These are phyloP conservation scores for Herpotrichia juniperi DNA, from an alignment of 2,329 filamentous ascomycete species.

Conservation along the genomic window DNA sequence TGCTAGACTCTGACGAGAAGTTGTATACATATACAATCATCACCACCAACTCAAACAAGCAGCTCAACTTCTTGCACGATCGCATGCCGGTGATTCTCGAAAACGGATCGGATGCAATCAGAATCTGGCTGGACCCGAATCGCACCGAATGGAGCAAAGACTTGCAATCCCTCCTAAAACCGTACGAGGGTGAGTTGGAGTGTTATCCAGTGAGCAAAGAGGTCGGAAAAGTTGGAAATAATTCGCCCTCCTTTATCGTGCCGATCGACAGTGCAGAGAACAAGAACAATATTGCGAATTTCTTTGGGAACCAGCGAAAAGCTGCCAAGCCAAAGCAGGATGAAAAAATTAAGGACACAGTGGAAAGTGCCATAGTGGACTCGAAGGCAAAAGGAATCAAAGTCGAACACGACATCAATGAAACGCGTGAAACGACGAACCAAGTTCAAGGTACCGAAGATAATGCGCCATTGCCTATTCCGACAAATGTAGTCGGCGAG, in stretches of 20 bases:
- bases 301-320: slow-evolving; percentile 71
- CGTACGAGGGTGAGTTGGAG: slow-evolving; percentile 79
- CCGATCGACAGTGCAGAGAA: slow-evolving; percentile 86
- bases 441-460: slow-evolving; percentile 54
- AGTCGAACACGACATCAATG: slow-evolving; percentile 47
- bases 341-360: slow-evolving; percentile 17
- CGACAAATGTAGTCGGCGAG: slow-evolving; percentile 20
- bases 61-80: slow-evolving; percentile 86
- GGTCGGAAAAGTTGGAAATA: slow-evolving; percentile 93
- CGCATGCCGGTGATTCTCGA: slow-evolving; percentile 95
- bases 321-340: slow-evolving; percentile 28
- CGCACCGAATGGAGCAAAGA: slow-evolving; percentile 76
- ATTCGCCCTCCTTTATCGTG: slow-evolving; percentile 81
- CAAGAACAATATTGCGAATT: slow-evolving; percentile 92
- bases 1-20: slow-evolving; percentile 66
- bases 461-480: slow-evolving; percentile 58
- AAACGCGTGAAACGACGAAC: slow-evolving; percentile 51
- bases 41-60: slow-evolving; percentile 83
- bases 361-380: slow-evolving; percentile 29
- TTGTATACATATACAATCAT: slow-evolving; percentile 92
- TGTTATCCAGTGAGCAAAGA: slow-evolving; percentile 86
- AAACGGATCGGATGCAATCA: slow-evolving; percentile 71
- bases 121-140: slow-evolving; percentile 78
- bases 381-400: slow-evolving; percentile 37
- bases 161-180: slow-evolving; percentile 78